Conservation (phyloP, 805 yeast species). For the Crinitomyces ghanaensis region DNA sequence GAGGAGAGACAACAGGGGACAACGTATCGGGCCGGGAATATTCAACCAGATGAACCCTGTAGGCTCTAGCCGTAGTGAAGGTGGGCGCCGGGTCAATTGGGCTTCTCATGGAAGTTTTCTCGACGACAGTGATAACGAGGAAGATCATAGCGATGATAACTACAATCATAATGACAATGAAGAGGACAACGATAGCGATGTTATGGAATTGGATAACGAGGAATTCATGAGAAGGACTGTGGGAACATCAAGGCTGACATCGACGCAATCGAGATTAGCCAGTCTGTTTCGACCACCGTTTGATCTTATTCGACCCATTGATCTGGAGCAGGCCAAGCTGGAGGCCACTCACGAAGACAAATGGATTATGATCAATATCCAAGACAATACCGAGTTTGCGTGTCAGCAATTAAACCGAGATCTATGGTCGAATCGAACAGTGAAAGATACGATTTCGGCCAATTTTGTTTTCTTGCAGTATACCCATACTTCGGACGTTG, state of each 20-base stretch:
- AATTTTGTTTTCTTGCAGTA: conserved; percentile 80
- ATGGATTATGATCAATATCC: conserved; percentile 84
- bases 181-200: conserved; percentile 30
- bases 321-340: conserved; percentile 61
- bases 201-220: conserved; percentile 19
- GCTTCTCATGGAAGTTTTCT: no score
- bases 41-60: conserved; percentile 38
- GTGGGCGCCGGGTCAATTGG: no score
- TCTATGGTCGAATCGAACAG: conserved; percentile 65
- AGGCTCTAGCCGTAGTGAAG: no score
- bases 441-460: conserved; percentile 53
- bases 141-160: conserved; percentile 8
- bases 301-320: conserved; percentile 61
- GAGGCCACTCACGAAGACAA: conserved; percentile 53
- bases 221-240: conserved; percentile 13
- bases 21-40: conserved; percentile 25
- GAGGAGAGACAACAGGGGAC: conserved; percentile 8
- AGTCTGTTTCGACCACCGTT: conserved; percentile 86
- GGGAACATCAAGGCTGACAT: conserved; percentile 30
- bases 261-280: conserved; percentile 61
- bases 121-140: conserved; percentile 30
- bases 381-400: conserved; percentile 71
- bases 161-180: conserved; percentile 28
- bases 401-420: conserved; percentile 90
- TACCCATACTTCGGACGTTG: conserved; percentile 65